Base-by-base conservation (phyloP, 2,329 filamentous ascomycete species). In the Fonsecaea multimorphosa region DNA sequence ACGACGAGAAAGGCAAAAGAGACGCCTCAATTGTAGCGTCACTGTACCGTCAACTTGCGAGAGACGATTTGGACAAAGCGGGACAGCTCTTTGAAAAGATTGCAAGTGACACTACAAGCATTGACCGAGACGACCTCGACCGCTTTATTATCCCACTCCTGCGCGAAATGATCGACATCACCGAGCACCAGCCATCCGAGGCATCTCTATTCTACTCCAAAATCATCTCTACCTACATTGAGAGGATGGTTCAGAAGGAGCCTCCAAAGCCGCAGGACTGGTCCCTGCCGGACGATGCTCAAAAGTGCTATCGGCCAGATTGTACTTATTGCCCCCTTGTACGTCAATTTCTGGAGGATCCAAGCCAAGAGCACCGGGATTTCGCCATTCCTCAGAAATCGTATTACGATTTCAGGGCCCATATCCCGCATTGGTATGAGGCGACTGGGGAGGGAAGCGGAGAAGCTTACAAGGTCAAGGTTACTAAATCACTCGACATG, bases 241-340 rank as follows among this genome's bases (percentile, higher is more conserved):
- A 46, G 40, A 22, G 40, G 9, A 9, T 8, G 40, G 40, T 46
- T 19, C n/a, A 46, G 40, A 46, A 19, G 6, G 40, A 46, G 40
- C 40, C 40, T n/a, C n/a, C 19, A 16, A 46, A 46, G n/a, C 40
- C 40, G 40, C 40, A 46, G 1, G 16, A 46, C 16, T 46, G 40
- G 40, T 46, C 19, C 40, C 29, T n/a, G n/a, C n/a, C n/a, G n/a
- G n/a, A n/a, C n/a, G n/a, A n/a, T n/a, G n/a, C n/a, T n/a, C n/a
- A n/a, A n/a, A n/a, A n/a, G n/a, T n/a, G n/a, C n/a, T n/a, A n/a
- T n/a, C n/a, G n/a, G n/a, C n/a, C n/a, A n/a, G n/a, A n/a, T n/a
- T n/a, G n/a, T n/a, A n/a, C n/a, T n/a, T 53, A 61, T 44, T 55
- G 59, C 59, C 44, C 59, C 29, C 32, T 22, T 55, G 59, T 61